Evolutionary conservation across 345 rosid genomes (phyloP), one percentile per base, ranked within the genome.

Genomic region (Rhizophora apiculata): DNA sequence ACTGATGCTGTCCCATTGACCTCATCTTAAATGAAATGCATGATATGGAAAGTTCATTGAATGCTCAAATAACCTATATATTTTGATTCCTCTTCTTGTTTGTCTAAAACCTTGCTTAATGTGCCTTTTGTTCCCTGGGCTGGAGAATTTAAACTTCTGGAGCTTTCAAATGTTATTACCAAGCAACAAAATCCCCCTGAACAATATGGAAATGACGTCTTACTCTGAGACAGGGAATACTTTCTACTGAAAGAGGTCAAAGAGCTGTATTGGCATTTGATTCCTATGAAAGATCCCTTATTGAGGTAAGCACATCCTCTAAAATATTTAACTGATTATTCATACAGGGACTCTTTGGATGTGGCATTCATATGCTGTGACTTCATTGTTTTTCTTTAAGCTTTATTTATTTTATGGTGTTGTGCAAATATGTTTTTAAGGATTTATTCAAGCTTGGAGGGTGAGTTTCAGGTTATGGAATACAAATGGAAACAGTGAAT

Each of bases 221-320:
- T 64, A 26, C n/a, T 27, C 39, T 63, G 30, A 61, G 81, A 61
- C 81, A 94, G 97, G 98, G 97, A 74, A 84, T 94, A 78, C 95
- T 91, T 76, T 89, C 98, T 56, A 94, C 98, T 54, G 97, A 84
- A 84, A 89, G 86, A 70, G 97, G 97, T 69, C 96, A 87, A 72
- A 81, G 76, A 76, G 95, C 95, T 72, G 60, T 87, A 46, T 70
- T 65, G 32, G 83, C 90, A 19, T 85, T 94, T 64, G 88, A 85
- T 78, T 79, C 87, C 60, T 83, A 86, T 69, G 98, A 89, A 75
- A 86, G 88, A 79, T 89, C 96, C 76, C 85, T 90, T 56, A 77
- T 91, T 70, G 96, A 89, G 93, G 98, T 88, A 75, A 74, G 77
- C 32, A 37, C n/a, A 56, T 63, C 56, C 52, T 62, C 26, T 1